Base-by-base conservation (phyloP, 495 filamentous ascomycete genomes). In the Podospora didyma region DNA sequence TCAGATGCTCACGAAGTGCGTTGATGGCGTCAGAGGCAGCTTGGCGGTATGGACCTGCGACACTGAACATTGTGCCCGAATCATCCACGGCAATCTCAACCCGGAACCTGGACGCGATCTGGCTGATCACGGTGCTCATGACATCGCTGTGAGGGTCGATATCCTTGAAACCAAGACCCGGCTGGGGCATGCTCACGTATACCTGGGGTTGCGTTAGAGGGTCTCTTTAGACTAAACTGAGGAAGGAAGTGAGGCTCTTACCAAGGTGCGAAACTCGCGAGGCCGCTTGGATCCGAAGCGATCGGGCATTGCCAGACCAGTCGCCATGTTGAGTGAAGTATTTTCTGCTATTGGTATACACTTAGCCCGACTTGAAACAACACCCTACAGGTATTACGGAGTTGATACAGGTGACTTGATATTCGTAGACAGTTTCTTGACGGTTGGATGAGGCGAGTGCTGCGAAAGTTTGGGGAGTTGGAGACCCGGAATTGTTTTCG, bases 141-240 rank as follows among this genome's bases (percentile, higher is more conserved):
- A 61, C 56, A 19, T 45, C 34, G 31, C 65, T 58, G 21, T 45
- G 23, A 0, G 51, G 54, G 46, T 68, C 60, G 31, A 62, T 14
- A 20, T 58, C 51, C 19, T 56, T 57, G 55, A 47, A 62, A 10
- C 54, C 45, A 24, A 45, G 60, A 10, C 14, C 17, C 16, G 50
- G 22, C 21, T 24, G 20, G 12, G 62, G 51, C 47, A 55, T 47
- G 1, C 41, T 2, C 31, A 61, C 2, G 14, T 53, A n/a, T 3
- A 59, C 23, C 61, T 63, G 53, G n/a, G n/a, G 14, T 14, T 0
- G 11, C 2, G 20, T 42, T 34, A 46, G 58, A 39, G 9, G 19
- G 14, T 22, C 6, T 31, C n/a, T 7, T 37, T 37, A 2, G 16
- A 37, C 9, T 37, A 37, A 37, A 10, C 34, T 16, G 34, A 37